A percentile compares a stretch with the other conserved stretches of the same genome.
Conservation (phyloP, 106 monocot species). For the Gastrodia elata region DNA sequence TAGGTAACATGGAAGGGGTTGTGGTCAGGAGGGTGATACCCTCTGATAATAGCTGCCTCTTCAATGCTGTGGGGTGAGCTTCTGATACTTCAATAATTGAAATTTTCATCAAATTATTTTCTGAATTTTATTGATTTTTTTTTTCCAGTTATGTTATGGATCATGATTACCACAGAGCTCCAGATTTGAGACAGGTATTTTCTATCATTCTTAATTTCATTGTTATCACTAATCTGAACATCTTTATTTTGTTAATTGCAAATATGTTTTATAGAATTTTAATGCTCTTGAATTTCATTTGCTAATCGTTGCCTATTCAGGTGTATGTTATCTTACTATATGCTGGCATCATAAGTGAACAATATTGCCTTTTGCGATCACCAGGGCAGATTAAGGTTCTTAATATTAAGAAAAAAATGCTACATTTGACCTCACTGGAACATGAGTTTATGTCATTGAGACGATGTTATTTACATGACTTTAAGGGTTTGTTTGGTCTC, state of each 20-base stretch:
- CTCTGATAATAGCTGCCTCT: conserved; percentile 98
- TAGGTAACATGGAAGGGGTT: conserved; percentile 62
- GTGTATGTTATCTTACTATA: not conserved
- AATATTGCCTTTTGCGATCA: not conserved
- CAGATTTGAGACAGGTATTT: conserved; percentile 82
- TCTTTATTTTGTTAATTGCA: not conserved
- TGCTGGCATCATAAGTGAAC: not conserved
- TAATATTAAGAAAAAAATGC: too few species aligned
- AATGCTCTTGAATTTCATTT: not conserved
- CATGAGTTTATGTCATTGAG: not conserved
- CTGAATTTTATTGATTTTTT: conserved; percentile 7
- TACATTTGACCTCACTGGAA: not conserved
- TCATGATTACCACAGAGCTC: conserved; percentile 68
- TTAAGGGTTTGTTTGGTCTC: too few species aligned
- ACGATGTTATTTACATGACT: not conserved
- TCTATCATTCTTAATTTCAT: not conserved
- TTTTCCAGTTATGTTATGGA: conserved; percentile 77
- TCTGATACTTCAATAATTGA: not conserved
- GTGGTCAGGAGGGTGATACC: conserved; percentile 91
- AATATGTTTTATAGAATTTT: not conserved
- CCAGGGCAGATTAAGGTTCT: not conserved
- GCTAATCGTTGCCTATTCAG: not conserved
- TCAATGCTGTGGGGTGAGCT: conserved; percentile 88
- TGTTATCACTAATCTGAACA: not conserved
- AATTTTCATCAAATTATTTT: not conserved